Evolutionary conservation across 768 basidiomycete genomes (phyloP), one percentile per base, ranked within the genome.

Genomic region (Suillus luteus): DNA sequence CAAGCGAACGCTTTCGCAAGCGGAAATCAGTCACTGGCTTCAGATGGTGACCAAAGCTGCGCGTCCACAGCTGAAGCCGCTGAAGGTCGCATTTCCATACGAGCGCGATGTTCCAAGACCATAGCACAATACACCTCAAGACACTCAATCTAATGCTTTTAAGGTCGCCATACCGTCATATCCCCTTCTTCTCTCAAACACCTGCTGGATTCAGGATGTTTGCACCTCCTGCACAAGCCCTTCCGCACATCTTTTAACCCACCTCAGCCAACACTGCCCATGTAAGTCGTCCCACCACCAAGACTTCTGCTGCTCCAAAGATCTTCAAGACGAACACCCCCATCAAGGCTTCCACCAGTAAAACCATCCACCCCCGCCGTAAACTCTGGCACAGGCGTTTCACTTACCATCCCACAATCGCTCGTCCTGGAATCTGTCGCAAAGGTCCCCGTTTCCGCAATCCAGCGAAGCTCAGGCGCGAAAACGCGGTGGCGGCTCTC

Each of bases 141-240:
- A 60, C 17, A 31, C 24, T 19, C 17, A 66, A 65, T 27, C 27
- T 27, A 27, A 27, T 27, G 27, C 2, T 27, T 27, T 27, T 27
- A 27, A 27, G 27, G 33, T 52, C 51, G 11, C 66, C 64, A 27
- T 52, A 43, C 31, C 44, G 65, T 55, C 72, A 65, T 38, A 19
- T 68, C 46, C 43, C 69, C n/a, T 67, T 54, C 19, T 55, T 54
- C 38, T 14, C 43, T 7, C 60, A 65, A 44, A 51, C 54, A 46
- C 61, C 73, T 73, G 69, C 74, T 66, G 72, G 74, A 14, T 31
- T 71, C 73, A 74, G 74, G 70, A 41, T 71, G 37, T 40, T 48
- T 33, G 31, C 60, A 2, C 65, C 66, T 5, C 68, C 69, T 1
- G 64, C 61, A 9, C 9, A 51, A 10, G 59, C 33, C 40, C 63